Conservation (phyloP, 805 yeast genomes). For the Schwanniomyces vanrijiae region DNA sequence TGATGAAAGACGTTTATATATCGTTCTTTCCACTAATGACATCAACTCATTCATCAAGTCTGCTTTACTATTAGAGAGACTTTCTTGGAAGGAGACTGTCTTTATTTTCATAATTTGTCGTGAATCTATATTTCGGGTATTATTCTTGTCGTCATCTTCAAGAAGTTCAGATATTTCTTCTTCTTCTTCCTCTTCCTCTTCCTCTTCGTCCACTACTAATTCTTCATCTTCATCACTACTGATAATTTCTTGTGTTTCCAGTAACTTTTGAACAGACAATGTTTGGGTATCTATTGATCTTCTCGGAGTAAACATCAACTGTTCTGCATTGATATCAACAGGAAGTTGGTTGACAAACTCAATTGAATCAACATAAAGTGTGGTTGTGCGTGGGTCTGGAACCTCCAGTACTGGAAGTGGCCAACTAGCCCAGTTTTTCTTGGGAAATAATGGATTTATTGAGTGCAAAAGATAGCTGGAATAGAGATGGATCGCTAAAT, state of each 20-base stretch:
- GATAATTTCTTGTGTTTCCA: conserved; percentile 3
- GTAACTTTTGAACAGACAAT: not conserved
- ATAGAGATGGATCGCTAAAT: conserved; percentile 66
- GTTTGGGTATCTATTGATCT: not conserved
- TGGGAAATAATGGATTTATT: conserved; percentile 36
- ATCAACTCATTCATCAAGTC: conserved; percentile 21
- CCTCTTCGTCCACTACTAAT: conserved; percentile 11
- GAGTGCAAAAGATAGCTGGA: conserved; percentile 48
- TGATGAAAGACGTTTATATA: conserved; percentile 7
- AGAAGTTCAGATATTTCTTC: conserved; percentile 4
- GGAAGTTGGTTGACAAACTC: conserved; percentile 5
- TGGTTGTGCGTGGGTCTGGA: conserved; percentile 34
- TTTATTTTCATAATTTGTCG: conserved; percentile 4
- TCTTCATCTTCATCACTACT: conserved; percentile 10
- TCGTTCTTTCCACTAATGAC: conserved; percentile 15
- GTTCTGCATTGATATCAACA: conserved; percentile 9
- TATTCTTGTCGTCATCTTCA: conserved; percentile 3
- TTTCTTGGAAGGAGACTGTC: conserved; percentile 8
- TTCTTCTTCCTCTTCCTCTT: conserved; percentile 14
- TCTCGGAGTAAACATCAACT: not conserved
- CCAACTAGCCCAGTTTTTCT: conserved; percentile 56
- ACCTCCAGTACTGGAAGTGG: conserved; percentile 42
- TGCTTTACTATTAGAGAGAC: conserved; percentile 17
- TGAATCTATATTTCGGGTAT: conserved; percentile 3
- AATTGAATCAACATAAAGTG: conserved; percentile 18